These are phyloP conservation scores for Salix udensis DNA, from an alignment of 345 rosid species.

Conservation along the genomic window DNA sequence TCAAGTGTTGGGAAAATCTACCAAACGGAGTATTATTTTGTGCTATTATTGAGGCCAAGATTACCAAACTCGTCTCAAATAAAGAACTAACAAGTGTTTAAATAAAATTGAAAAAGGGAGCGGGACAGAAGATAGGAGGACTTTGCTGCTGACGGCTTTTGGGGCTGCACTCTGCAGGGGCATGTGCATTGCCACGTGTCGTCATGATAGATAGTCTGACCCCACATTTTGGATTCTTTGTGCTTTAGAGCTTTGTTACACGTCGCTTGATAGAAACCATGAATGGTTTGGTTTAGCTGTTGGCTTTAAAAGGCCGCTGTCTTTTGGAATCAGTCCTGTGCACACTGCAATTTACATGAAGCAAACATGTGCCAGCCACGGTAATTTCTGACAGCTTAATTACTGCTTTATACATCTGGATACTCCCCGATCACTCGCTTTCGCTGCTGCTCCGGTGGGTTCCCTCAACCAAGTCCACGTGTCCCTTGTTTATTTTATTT, in stretches of 20 bases:
- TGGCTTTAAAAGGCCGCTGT: background rate
- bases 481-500: background rate
- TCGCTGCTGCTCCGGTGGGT: no score
- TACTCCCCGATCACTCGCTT: background rate
- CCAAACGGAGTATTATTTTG: background rate
- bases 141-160: background rate
- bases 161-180: slow-evolving; percentile 6
- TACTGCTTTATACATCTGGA: background rate
- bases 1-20: background rate
- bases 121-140: background rate
- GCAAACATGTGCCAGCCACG: background rate
- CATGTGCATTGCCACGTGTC: slow-evolving; percentile 30
- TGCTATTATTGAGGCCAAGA: background rate
- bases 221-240: background rate
- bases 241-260: slow-evolving; percentile 14
- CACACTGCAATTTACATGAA: background rate
- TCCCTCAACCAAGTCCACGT: no score
- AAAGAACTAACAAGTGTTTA: background rate
- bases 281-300: background rate
- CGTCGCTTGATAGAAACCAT: slow-evolving; percentile 12
- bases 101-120: background rate
- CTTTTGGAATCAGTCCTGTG: background rate
- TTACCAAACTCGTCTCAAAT: no score
- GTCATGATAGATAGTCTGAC: background rate
- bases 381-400: background rate